Evolutionary conservation across 2,329 filamentous ascomycete species (phyloP), one percentile per base, ranked within the genome.

Genomic region (Apiospora malaysiana): DNA sequence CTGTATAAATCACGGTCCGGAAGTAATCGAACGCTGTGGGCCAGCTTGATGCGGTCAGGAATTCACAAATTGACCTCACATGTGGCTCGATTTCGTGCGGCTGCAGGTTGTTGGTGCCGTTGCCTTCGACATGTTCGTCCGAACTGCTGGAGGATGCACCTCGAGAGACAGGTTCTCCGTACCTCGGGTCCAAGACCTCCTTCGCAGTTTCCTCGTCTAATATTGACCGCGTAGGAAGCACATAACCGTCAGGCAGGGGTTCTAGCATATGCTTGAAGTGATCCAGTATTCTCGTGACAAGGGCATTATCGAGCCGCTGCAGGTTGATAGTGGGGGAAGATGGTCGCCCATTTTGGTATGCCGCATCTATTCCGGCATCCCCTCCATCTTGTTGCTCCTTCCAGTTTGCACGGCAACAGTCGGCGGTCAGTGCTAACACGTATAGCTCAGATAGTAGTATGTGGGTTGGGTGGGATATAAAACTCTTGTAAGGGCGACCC

Each of bases 21-120:
- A 91, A 80, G 75, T 89, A 89, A 66, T 90, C 88, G 70, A 91
- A 88, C 3, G 88, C 85, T 49, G 84, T 80, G 42, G 83, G 75
- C 91, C 91, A 93, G 75, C 86, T 92, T 2, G 89, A 89, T 9
- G 89, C 90, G 18, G 89, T 91, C 71, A 91, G 80, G 74, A 89
- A 93, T 77, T 92, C 90, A 45, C 91, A 82, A 21, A 92, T 84
- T 6, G 79, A 82, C 77, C 88, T 87, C 75, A 89, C 83, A 74
- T 87, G 83, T 9, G 81, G 80, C 76, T 92, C 90, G 69, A 91
- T 82, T 68, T 87, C 83, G 14, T 49, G 82, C 32, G 51, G 77
- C 66, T 83, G 83, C 14, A 81, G 77, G 21, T 81, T 79, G 23
- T 79, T 78, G 56, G 79, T 71, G 43, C 74, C 74, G 47, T 76